Evolutionary conservation across 495 filamentous ascomycete species (phyloP).

Genomic region (Penicillium longicatenatum): DNA sequence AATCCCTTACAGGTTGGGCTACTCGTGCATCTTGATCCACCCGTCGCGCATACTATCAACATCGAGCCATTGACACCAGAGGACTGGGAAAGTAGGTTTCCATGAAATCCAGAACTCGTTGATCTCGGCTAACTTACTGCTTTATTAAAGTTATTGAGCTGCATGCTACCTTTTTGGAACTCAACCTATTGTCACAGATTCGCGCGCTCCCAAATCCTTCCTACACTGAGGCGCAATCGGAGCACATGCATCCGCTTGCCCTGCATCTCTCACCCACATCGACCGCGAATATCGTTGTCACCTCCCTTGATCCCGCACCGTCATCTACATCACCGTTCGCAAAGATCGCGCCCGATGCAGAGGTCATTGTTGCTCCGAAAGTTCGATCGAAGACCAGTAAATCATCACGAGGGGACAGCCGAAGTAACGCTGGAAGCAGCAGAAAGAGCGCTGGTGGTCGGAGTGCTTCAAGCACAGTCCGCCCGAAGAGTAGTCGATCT

Average conservation of each 20-base stretch:
- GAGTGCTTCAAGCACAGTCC: conserved; percentile 69
- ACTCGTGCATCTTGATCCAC: conserved; percentile 83
- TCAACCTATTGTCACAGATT: conserved; percentile 91
- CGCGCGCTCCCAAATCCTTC: conserved; percentile 85
- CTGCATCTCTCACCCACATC: conserved; percentile 94
- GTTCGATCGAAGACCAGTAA: conserved; percentile 61
- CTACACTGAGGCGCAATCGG: conserved; percentile 52
- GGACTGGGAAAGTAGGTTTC: conserved; percentile 81
- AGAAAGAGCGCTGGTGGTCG: conserved; percentile 71
- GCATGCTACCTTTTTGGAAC: conserved; percentile 90
- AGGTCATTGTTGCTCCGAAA: conserved; percentile 96
- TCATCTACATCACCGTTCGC: conserved; percentile 74
- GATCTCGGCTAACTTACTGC: conserved; percentile 15
- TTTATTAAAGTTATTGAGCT: conserved; percentile 76
- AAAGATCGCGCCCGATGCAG: conserved; percentile 89
- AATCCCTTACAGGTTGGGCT: conserved; percentile 56
- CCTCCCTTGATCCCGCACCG: conserved; percentile 73
- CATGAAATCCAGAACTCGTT: background rate
- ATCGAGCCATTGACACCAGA: conserved; percentile 93
- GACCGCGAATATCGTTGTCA: conserved; percentile 85
- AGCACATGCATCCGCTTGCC: conserved; percentile 74
- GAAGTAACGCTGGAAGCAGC: conserved; percentile 70
- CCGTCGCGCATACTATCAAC: conserved; percentile 85
- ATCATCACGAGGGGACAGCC: conserved; percentile 57
- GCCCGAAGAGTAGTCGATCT: conserved; percentile 57